Conservation (phyloP, 768 basidiomycete species). For the Termitomyces sp. region DNA sequence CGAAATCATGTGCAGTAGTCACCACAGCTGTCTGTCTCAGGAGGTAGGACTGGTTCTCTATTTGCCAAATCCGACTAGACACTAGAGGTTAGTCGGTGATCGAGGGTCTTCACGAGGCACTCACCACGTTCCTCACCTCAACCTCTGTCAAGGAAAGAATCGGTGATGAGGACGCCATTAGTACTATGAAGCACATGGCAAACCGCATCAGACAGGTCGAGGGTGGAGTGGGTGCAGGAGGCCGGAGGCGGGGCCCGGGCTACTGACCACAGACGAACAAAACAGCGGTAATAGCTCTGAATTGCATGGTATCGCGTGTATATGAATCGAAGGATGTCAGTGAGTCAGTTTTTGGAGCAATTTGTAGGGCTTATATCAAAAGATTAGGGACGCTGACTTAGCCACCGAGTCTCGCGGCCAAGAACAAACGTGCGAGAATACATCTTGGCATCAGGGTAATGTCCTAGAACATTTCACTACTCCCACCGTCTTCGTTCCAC, state of each 20-base stretch:
- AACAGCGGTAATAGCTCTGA: slow-evolving; percentile 20
- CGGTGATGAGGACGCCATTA: slow-evolving; percentile 22
- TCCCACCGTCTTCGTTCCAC: no score
- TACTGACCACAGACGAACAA: slow-evolving; percentile 27
- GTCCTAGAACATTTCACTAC: no score
- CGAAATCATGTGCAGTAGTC: no score
- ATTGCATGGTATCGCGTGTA: slow-evolving; percentile 22
- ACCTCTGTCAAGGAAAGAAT: slow-evolving; percentile 21
- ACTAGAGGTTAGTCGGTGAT: neutral
- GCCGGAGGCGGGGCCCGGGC: no score
- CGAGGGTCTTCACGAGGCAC: no score
- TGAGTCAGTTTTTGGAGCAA: no score
- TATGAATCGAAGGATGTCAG: neutral
- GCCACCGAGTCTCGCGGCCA: no score
- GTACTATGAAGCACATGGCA: slow-evolving; percentile 15
- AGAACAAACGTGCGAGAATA: no score
- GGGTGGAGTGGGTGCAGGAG: neutral
- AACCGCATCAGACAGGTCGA: neutral
- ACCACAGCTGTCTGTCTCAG: no score
- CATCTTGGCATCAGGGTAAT: no score
- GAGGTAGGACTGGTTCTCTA: neutral
- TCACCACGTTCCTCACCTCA: slow-evolving; percentile 10
- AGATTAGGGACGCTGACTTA: no score
- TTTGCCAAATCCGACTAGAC: neutral
- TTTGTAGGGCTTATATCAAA: no score